Evolutionary conservation across 441 rosid genomes (phyloP).

Genomic region (Gossypium schwendimanii): DNA sequence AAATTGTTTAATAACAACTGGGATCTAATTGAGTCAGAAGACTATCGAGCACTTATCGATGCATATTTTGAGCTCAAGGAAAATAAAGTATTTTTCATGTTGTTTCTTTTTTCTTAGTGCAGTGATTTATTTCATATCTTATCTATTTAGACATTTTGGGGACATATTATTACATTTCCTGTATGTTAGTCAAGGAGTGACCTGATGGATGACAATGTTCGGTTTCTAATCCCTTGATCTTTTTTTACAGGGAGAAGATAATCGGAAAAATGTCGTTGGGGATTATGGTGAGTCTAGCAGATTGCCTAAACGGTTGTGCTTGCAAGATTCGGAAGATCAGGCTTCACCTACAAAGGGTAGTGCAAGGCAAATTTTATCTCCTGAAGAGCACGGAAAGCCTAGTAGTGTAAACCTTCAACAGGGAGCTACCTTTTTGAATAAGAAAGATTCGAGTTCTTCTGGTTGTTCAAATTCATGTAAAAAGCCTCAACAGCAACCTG

Average conservation of each 20-base stretch:
- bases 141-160: background rate
- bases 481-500: slow-evolving; percentile 13
- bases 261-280: background rate
- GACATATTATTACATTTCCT: background rate
- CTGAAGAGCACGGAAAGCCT: slow-evolving; percentile 10
- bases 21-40: slow-evolving; percentile 52
- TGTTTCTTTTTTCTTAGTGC: background rate
- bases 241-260: slow-evolving; percentile 11
- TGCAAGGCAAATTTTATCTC: slow-evolving; percentile 11
- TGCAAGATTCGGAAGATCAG: slow-evolving; percentile 20
- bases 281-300: slow-evolving; percentile 15
- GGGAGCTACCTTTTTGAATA: slow-evolving; percentile 12
- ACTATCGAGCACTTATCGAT: slow-evolving; percentile 48
- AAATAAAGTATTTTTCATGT: slow-evolving; percentile 19
- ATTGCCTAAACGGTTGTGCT: slow-evolving; percentile 25
- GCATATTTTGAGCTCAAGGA: slow-evolving; percentile 42
- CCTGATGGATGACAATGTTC: background rate
- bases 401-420: background rate
- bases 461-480: slow-evolving; percentile 18
- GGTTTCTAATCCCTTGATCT: background rate
- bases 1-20: slow-evolving; percentile 38
- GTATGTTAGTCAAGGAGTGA: background rate
- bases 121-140: background rate
- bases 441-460: slow-evolving; percentile 20
- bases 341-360: slow-evolving; percentile 19